Conservation (phyloP, 2,329 filamentous ascomycete genomes). For the Arthrinium phaeospermum region DNA sequence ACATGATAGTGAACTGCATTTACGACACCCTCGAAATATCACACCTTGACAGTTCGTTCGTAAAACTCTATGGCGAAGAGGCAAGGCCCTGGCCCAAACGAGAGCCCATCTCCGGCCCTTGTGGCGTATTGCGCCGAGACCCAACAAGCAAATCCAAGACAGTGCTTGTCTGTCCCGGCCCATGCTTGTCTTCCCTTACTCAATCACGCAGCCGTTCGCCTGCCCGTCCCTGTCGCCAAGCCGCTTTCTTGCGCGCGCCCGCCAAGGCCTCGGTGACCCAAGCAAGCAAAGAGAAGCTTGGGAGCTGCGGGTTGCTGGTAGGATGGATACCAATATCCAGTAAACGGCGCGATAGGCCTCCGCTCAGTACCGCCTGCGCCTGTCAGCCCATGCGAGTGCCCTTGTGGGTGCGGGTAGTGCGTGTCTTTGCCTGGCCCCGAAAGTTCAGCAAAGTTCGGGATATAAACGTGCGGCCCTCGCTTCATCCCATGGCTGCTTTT, state of each 20-base stretch:
- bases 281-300: not conserved
- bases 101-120: constrained; percentile 10
- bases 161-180: not conserved
- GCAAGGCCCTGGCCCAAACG: not conserved
- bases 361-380: not conserved
- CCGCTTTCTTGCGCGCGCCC: not conserved
- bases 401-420: not conserved
- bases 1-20: not conserved
- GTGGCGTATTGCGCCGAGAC: constrained; percentile 10
- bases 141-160: constrained; percentile 15
- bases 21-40: constrained; percentile 11
- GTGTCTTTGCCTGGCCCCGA: not conserved
- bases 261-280: constrained; percentile 16
- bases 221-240: not conserved
- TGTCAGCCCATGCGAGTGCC: not conserved
- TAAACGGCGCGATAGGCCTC: not conserved
- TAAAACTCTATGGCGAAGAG: constrained; percentile 11
- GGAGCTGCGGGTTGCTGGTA: not conserved
- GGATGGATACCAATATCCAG: not conserved
- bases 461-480: constrained; percentile 13
- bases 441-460: constrained; percentile 9
- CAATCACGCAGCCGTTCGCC: not conserved
- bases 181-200: not conserved
- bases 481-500: not conserved
- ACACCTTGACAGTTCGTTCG: not conserved